A percentile compares a stretch with the other conserved stretches of the same genome.
Conservation (phyloP, 164 flowering plant genomes). For the Nymphaea thermarum region DNA sequence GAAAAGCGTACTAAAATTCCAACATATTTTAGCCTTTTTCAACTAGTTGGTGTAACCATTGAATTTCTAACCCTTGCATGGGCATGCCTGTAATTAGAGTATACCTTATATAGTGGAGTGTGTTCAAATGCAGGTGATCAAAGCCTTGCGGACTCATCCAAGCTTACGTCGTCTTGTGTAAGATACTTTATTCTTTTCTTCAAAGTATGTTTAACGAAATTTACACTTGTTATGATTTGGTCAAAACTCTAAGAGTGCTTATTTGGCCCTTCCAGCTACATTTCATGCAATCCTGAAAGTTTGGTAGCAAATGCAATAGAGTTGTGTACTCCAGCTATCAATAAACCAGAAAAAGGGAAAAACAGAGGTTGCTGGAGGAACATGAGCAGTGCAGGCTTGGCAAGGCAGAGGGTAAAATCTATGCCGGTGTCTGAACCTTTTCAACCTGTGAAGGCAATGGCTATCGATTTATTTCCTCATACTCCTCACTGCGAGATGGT, state of each 20-base stretch:
- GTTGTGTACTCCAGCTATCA: constrained; percentile 70
- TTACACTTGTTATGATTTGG: background rate
- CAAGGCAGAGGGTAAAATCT: constrained; percentile 79
- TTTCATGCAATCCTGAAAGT: constrained; percentile 92
- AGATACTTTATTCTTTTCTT: constrained; percentile 17
- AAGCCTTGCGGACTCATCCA: constrained; percentile 74
- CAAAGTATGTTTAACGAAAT: too few species aligned
- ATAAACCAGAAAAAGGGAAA: constrained; percentile 46
- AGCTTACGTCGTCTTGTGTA: constrained; percentile 62
- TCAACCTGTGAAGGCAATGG: constrained; percentile 79
- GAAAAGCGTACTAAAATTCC: too few species aligned
- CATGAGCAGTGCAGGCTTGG: constrained; percentile 81
- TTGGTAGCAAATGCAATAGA: constrained; percentile 89
- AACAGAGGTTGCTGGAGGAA: constrained; percentile 65
- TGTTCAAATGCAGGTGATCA: constrained; percentile 42
- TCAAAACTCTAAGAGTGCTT: background rate
- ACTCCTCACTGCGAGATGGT: constrained; percentile 87
- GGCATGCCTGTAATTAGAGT: too few species aligned
- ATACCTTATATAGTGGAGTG: too few species aligned
- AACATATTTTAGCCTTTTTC: too few species aligned
- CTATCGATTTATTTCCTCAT: constrained; percentile 86
- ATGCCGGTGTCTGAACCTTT: constrained; percentile 93
- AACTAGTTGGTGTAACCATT: too few species aligned
- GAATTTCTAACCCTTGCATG: too few species aligned
- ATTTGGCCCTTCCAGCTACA: constrained; percentile 43